Conservation (phyloP, 106 monocot genomes). For the Allium fistulosum region DNA sequence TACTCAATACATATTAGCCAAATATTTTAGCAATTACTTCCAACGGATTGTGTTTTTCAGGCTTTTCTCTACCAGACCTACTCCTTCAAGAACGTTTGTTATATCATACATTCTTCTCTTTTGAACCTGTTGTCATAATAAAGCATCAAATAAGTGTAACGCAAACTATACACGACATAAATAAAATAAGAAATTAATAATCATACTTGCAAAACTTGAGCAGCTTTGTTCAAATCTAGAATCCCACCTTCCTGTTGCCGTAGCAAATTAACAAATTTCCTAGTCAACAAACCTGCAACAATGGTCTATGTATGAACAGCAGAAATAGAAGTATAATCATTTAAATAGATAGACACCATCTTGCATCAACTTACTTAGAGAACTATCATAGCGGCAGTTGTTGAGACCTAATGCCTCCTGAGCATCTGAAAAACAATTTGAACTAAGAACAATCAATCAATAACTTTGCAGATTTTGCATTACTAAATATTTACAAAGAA, state of each 20-base stretch:
- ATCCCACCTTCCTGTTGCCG: conserved; percentile 81
- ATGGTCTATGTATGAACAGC: neutral
- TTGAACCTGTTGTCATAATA: conserved; percentile 52
- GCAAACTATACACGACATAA: neutral
- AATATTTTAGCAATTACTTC: conserved; percentile 49
- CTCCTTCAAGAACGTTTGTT: conserved; percentile 98
- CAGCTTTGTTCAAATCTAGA: conserved; percentile 91
- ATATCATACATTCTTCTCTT: conserved; percentile 99
- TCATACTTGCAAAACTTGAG: conserved; percentile 77
- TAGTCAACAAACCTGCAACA: conserved; percentile 76
- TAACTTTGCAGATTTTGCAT: neutral
- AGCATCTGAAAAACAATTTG: neutral
- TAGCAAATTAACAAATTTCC: conserved; percentile 85
- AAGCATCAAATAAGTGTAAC: neutral
- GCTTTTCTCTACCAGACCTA: conserved; percentile 80
- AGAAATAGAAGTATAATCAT: neutral
- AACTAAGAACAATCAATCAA: too few relatives aligned
- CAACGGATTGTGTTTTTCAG: conserved; percentile 84
- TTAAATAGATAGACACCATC: neutral
- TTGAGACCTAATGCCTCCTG: conserved; percentile 14
- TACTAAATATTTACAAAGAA: neutral
- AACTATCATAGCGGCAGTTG: conserved; percentile 86
- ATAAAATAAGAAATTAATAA: neutral
- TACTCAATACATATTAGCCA: conserved; percentile 2
- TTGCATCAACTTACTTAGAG: conserved; percentile 58